Conservation (phyloP, 441 rosid genomes). For the Brassica hybrid region DNA sequence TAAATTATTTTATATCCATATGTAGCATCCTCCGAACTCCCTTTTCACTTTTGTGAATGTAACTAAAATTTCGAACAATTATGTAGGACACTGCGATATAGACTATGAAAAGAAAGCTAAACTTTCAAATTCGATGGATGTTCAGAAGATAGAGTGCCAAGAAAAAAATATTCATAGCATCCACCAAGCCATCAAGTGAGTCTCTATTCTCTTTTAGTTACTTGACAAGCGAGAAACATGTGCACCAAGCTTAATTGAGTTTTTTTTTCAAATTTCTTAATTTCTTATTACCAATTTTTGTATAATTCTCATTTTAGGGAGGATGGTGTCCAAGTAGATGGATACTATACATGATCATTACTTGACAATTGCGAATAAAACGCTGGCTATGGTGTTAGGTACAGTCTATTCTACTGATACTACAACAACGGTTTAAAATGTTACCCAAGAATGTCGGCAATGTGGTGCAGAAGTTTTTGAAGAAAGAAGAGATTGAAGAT, state of each 20-base stretch:
- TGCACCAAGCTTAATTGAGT: not conserved
- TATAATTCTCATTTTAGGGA: constrained; percentile 7
- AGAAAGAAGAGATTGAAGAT: constrained; percentile 23
- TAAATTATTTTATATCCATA: not conserved
- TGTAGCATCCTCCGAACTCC: not conserved
- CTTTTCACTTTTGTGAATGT: not conserved
- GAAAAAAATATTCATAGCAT: constrained; percentile 27
- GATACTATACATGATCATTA: constrained; percentile 47
- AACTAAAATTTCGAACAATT: not conserved
- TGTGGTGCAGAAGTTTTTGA: constrained; percentile 37
- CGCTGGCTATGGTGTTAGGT: constrained; percentile 32
- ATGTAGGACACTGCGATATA: constrained; percentile 31
- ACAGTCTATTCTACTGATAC: constrained; percentile 31
- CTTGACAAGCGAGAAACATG: not conserved
- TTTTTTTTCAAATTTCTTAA: not conserved
- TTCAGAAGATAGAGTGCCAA: constrained; percentile 36
- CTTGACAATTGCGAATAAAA: constrained; percentile 42
- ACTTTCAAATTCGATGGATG: constrained; percentile 36
- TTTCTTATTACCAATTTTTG: not conserved
- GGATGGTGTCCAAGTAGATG: constrained; percentile 41
- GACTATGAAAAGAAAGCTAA: constrained; percentile 25
- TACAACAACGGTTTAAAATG: constrained; percentile 30
- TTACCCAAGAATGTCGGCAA: constrained; percentile 35
- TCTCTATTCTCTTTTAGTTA: not conserved
- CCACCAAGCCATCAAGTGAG: constrained; percentile 36